A percentile compares a stretch with the other conserved stretches of the same genome.
Evolutionary conservation across 2,329 filamentous ascomycete species (phyloP).

Genomic region (Thielaviopsis populi): DNA sequence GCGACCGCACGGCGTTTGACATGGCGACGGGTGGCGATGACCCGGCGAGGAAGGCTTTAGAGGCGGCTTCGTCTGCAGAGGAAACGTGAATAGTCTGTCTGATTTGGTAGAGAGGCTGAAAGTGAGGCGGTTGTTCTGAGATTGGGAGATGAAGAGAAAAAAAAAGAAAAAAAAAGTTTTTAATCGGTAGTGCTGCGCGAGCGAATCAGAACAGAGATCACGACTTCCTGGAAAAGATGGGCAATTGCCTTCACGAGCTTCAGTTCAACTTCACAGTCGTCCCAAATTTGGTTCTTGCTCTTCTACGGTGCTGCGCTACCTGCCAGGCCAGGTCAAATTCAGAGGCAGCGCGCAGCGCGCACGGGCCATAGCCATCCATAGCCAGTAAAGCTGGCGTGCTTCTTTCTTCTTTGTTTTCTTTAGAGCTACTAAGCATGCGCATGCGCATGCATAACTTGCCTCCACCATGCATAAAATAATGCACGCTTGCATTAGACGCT

Average conservation of each 20-base stretch:
- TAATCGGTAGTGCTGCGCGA: not conserved
- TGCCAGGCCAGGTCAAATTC: too few relatives aligned
- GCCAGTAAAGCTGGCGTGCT: too few relatives aligned
- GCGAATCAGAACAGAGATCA: not conserved
- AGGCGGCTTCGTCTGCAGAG: not conserved
- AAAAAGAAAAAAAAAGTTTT: not conserved
- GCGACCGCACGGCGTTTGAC: conserved; percentile 8
- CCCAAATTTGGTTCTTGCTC: not conserved
- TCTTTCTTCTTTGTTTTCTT: too few relatives aligned
- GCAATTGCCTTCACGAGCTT: not conserved
- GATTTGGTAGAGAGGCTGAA: too few relatives aligned
- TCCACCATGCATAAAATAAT: not conserved
- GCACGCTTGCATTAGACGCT: not conserved
- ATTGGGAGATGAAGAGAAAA: not conserved
- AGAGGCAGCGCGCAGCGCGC: too few relatives aligned
- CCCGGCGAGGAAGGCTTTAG: not conserved
- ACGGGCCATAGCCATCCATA: too few relatives aligned
- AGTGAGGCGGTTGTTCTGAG: not conserved
- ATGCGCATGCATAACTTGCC: not conserved
- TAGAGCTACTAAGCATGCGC: too few relatives aligned
- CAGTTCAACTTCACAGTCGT: too few relatives aligned
- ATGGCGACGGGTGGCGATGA: not conserved
- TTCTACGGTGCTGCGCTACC: too few relatives aligned
- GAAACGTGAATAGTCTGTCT: too few relatives aligned
- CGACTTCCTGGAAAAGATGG: not conserved